Conservation (phyloP, 371 early-diverging fungal species). For the Mortierella sp. region DNA sequence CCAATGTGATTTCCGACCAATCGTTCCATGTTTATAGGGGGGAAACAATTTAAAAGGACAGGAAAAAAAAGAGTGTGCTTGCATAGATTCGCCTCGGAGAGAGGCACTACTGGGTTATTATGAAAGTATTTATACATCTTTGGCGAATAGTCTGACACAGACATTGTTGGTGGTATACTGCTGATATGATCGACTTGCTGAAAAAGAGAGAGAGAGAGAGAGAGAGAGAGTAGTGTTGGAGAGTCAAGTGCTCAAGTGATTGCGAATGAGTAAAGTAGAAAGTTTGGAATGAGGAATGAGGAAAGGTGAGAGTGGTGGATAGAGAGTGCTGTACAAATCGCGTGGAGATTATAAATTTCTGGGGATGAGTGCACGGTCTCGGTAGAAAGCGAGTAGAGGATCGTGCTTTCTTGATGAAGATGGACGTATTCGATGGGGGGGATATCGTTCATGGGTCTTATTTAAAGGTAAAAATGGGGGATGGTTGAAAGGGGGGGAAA, state of each 20-base stretch:
- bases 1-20: background rate
- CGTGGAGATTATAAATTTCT: background rate
- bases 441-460: background rate
- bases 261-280: background rate
- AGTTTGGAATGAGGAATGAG: background rate
- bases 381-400: background rate
- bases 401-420: background rate
- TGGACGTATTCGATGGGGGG: background rate
- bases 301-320: background rate
- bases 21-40: constrained; percentile 8
- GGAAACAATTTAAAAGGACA: background rate
- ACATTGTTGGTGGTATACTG: background rate
- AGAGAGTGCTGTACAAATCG: background rate
- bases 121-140: constrained; percentile 38
- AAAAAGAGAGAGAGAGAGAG: no score
- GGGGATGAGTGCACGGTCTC: background rate
- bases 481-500: background rate
- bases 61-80: constrained; percentile 36
- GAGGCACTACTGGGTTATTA: constrained; percentile 30
- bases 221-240: no score
- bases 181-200: background rate
- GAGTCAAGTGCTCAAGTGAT: background rate
- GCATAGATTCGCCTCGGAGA: constrained; percentile 52
- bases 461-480: background rate
- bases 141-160: constrained; percentile 22